Conservation (phyloP, 2,329 filamentous ascomycete species). For the Aspergillus quadrilineatus region DNA sequence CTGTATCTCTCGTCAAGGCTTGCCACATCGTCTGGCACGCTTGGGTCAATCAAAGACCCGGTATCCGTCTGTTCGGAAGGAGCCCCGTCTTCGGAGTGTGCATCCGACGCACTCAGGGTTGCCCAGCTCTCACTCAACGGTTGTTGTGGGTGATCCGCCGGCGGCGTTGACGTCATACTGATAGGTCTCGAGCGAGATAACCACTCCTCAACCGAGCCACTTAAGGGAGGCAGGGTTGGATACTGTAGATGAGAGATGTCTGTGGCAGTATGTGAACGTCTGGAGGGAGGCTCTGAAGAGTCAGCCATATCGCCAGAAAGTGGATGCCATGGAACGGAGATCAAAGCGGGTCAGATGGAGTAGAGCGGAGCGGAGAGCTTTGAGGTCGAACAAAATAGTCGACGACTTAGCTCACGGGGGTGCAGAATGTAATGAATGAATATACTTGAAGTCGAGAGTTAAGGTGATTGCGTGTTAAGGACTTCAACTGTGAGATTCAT, state of each 20-base stretch:
- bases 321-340: constrained; percentile 23
- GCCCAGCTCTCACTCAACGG: constrained; percentile 49
- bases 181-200: constrained; percentile 42
- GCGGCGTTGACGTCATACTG: constrained; percentile 39
- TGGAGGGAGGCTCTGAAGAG: constrained; percentile 33
- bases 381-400: constrained; percentile 19
- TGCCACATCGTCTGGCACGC: constrained; percentile 45
- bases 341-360: constrained; percentile 17
- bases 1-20: constrained; percentile 44
- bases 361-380: constrained; percentile 22
- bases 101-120: constrained; percentile 44
- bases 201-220: constrained; percentile 43
- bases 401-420: constrained; percentile 15
- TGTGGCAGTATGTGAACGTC: constrained; percentile 28
- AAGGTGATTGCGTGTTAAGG: constrained; percentile 7
- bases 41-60: constrained; percentile 44
- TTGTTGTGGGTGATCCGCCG: constrained; percentile 27
- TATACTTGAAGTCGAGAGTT: constrained; percentile 19
- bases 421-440: constrained; percentile 16
- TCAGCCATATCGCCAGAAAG: constrained; percentile 36
- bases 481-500: constrained; percentile 12
- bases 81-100: constrained; percentile 46
- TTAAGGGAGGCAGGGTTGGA: constrained; percentile 42
- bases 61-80: constrained; percentile 46
- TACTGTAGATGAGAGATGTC: constrained; percentile 37